phyloP scores from a whole-genome alignment of 768 basidiomycete genomes.

The Suillus hirtellus region DNA sequence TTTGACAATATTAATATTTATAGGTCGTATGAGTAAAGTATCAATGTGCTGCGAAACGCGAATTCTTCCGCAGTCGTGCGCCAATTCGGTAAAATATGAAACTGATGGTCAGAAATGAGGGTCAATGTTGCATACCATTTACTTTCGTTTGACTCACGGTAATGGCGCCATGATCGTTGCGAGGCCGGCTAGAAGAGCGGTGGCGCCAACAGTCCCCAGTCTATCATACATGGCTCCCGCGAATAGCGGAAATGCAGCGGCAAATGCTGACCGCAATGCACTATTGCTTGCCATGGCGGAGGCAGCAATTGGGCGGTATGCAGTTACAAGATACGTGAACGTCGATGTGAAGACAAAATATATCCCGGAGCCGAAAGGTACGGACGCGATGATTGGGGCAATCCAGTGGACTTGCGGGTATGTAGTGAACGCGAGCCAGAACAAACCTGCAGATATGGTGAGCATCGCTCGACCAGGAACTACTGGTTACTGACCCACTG shows the following conservation, averaged over 20 bases:
- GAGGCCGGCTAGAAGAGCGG: constrained; percentile 68
- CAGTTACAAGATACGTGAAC: constrained; percentile 59
- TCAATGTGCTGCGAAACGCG: constrained; percentile 40
- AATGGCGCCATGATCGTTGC: constrained; percentile 61
- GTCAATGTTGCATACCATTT: background rate
- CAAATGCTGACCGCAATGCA: constrained; percentile 48
- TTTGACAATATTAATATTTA: background rate
- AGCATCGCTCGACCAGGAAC: background rate
- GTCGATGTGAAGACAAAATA: constrained; percentile 68
- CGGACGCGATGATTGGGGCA: constrained; percentile 44
- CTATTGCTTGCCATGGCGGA: constrained; percentile 71
- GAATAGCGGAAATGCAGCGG: constrained; percentile 53
- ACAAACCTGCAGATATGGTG: constrained; percentile 35
- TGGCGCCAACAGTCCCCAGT: constrained; percentile 70
- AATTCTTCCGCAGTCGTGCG: constrained; percentile 42
- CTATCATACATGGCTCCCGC: constrained; percentile 50
- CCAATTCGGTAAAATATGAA: constrained; percentile 52
- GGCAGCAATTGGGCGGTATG: constrained; percentile 51
- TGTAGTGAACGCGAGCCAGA: constrained; percentile 58
- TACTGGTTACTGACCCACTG: constrained; percentile 44
- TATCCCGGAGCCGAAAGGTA: constrained; percentile 55
- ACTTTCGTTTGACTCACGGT: constrained; percentile 44
- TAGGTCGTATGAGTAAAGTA: background rate
- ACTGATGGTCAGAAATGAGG: constrained; percentile 24
- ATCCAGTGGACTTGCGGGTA: constrained; percentile 49